Conservation (phyloP, 1,284 basidiomycete genomes). For the Jaminaea rosea region DNA sequence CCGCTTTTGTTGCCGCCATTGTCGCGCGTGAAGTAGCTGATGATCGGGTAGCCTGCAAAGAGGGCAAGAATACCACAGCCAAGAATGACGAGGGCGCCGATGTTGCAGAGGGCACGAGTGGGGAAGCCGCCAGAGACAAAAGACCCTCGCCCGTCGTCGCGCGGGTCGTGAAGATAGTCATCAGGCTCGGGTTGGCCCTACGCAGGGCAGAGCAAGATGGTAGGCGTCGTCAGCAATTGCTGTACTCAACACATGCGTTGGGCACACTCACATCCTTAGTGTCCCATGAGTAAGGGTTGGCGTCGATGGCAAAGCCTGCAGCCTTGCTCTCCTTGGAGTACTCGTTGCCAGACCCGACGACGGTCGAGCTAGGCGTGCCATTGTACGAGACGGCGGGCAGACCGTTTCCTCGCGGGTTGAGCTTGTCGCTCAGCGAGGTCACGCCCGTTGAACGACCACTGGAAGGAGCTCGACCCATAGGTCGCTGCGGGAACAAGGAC, state of each 20-base stretch:
- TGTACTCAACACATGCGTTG: too few relatives aligned
- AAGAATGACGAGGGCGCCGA: conserved; percentile 52
- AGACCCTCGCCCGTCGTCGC: conserved; percentile 10
- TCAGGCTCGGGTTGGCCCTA: conserved; percentile 24
- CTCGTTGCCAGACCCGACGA: not conserved
- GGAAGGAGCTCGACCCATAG: not conserved
- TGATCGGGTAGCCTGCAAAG: conserved; percentile 70
- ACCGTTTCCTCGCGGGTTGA: not conserved
- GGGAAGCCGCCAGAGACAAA: conserved; percentile 7
- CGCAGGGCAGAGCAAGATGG: not conserved
- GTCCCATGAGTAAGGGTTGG: conserved; percentile 30
- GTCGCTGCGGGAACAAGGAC: not conserved
- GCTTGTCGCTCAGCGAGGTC: not conserved
- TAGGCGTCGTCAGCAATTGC: not conserved
- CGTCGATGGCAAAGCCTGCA: conserved; percentile 1
- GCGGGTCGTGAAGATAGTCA: conserved; percentile 26
- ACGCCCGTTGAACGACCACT: not conserved
- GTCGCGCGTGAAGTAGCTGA: conserved; percentile 43
- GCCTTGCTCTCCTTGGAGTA: not conserved
- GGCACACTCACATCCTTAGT: too few relatives aligned
- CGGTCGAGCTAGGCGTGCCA: not conserved
- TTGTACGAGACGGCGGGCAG: not conserved
- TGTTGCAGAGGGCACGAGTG: conserved; percentile 49
- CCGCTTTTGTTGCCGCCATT: conserved; percentile 20
- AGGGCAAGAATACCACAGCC: conserved; percentile 53